A percentile compares a stretch with the other conserved stretches of the same genome.
Conservation (phyloP, 148 eudicot species). For the Rhododendron ferrugineum region DNA sequence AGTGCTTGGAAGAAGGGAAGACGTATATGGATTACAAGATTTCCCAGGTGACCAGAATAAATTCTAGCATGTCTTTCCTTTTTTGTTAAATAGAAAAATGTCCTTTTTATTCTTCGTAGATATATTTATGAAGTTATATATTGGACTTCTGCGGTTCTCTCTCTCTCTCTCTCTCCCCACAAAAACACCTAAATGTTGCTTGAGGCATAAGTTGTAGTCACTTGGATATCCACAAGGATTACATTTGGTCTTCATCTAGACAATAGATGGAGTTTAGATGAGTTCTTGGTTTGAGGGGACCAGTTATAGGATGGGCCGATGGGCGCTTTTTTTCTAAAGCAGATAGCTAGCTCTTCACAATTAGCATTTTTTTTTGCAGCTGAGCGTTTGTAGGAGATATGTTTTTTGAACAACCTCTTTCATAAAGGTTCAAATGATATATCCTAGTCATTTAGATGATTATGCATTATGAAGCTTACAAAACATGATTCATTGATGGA, state of each 20-base stretch:
- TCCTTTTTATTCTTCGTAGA: not conserved
- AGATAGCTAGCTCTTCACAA: not conserved
- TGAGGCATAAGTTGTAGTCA: not conserved
- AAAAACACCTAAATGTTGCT: not conserved
- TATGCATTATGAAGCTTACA: not conserved
- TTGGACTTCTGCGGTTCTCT: not conserved
- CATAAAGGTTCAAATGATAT: not conserved
- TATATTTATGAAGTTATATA: not conserved
- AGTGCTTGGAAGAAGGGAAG: slow-evolving; percentile 80
- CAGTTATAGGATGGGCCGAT: not conserved
- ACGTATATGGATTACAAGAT: slow-evolving; percentile 49
- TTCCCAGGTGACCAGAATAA: slow-evolving; percentile 58
- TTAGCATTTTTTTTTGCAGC: not conserved
- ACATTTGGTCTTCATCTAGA: not conserved
- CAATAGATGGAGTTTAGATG: not conserved
- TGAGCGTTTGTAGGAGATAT: not conserved
- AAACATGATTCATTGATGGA: not conserved
- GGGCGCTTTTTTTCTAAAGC: not conserved
- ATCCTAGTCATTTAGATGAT: not conserved
- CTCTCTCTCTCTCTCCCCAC: too few relatives aligned
- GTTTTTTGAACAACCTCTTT: not conserved
- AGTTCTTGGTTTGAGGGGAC: not conserved
- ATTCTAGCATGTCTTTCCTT: not conserved
- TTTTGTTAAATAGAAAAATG: not conserved
- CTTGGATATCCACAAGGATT: not conserved